Conservation (phyloP, 805 yeast genomes). For the Zygosaccharomyces pseudorouxii region DNA sequence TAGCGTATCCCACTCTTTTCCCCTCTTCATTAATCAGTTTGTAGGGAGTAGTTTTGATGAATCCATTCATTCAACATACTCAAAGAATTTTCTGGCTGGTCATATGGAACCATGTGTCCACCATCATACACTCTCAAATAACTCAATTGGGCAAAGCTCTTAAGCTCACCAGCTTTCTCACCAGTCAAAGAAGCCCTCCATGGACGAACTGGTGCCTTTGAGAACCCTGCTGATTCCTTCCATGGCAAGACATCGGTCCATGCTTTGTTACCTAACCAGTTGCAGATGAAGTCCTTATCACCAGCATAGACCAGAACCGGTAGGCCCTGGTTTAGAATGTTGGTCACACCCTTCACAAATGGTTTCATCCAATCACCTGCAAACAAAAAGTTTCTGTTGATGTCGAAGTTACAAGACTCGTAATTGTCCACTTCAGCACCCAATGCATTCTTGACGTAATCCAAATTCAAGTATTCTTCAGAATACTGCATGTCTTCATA, state of each 20-base stretch:
- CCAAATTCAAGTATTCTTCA: conserved; percentile 72
- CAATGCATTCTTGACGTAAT: conserved; percentile 69
- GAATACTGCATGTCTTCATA: conserved; percentile 74
- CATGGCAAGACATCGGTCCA: conserved; percentile 77
- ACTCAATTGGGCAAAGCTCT: conserved; percentile 64
- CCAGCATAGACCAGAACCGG: conserved; percentile 93
- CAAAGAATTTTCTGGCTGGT: conserved; percentile 73
- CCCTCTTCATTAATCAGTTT: background rate
- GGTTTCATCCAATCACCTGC: conserved; percentile 94
- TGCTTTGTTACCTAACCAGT: conserved; percentile 91
- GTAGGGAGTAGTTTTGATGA: conserved; percentile 50
- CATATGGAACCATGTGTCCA: conserved; percentile 95
- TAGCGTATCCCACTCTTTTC: background rate
- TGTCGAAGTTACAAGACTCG: conserved; percentile 70
- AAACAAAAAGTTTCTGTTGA: conserved; percentile 73
- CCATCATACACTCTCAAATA: conserved; percentile 83
- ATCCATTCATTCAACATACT: conserved; percentile 88
- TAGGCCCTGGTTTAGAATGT: conserved; percentile 62
- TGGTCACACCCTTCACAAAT: conserved; percentile 69
- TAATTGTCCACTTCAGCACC: conserved; percentile 87
- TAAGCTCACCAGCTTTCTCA: conserved; percentile 61
- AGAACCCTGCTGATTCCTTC: conserved; percentile 53
- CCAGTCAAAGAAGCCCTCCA: conserved; percentile 45
- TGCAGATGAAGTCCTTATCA: conserved; percentile 93
- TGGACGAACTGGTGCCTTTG: conserved; percentile 39